Percentiles rank a stretch among this genome's conserved stretches.
These are phyloP conservation scores for Pharnaceum exiguum DNA, from an alignment of 148 eudicot genomes.

Conservation along the genomic window DNA sequence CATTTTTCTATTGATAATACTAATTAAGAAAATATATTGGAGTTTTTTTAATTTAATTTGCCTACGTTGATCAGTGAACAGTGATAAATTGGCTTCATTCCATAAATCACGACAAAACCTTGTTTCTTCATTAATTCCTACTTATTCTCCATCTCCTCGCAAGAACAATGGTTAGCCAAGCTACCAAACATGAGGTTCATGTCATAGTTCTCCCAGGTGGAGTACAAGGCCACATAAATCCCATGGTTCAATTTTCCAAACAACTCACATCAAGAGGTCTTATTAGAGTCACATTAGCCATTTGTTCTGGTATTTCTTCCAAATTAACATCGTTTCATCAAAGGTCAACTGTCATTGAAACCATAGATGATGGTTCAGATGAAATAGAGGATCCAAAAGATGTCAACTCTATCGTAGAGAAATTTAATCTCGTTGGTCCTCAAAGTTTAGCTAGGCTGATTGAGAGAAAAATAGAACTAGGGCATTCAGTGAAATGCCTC, in stretches of 20 bases:
- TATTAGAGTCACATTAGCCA: slow-evolving; percentile 25
- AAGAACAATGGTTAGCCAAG: not conserved
- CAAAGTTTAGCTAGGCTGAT: not conserved
- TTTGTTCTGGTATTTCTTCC: not conserved
- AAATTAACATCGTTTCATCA: not conserved
- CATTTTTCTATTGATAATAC: too few species aligned
- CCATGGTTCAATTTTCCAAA: slow-evolving; percentile 37
- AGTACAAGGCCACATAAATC: slow-evolving; percentile 56
- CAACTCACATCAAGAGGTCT: slow-evolving; percentile 28
- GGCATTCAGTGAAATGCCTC: not conserved
- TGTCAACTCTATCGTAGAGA: not conserved
- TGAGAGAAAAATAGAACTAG: not conserved
- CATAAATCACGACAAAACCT: too few species aligned
- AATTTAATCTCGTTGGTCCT: not conserved
- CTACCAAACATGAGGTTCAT: not conserved
- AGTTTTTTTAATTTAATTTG: too few species aligned
- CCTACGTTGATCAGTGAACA: too few species aligned
- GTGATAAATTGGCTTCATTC: too few species aligned
- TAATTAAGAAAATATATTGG: too few species aligned
- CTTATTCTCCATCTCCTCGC: not conserved
- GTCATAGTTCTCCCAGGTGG: slow-evolving; percentile 6
- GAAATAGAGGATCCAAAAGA: not conserved
- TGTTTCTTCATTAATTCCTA: too few species aligned
- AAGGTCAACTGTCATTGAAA: slow-evolving; percentile 4
- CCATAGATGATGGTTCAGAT: not conserved